Evolutionary conservation across 1,139 yeast species (phyloP).

Genomic region (Suhomyces terraborum): DNA sequence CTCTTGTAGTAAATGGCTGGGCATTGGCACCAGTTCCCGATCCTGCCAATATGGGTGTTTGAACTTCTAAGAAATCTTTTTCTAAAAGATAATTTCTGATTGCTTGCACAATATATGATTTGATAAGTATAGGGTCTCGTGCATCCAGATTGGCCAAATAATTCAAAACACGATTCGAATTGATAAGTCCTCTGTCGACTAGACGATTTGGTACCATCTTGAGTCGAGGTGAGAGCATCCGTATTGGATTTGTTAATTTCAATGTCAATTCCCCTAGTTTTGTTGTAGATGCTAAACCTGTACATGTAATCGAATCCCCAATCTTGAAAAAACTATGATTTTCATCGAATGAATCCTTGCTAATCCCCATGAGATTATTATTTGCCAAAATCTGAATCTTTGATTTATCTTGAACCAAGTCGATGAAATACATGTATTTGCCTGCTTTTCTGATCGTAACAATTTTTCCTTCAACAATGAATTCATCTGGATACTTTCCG

Average conservation of each 20-base stretch:
- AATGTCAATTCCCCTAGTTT: slow-evolving; percentile 78
- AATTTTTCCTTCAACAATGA: slow-evolving; percentile 57
- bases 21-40: slow-evolving; percentile 89
- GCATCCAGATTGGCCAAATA: slow-evolving; percentile 62
- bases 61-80: slow-evolving; percentile 74
- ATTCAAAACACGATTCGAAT: slow-evolving; percentile 72
- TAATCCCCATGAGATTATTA: slow-evolving; percentile 46
- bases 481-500: slow-evolving; percentile 17
- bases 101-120: slow-evolving; percentile 54
- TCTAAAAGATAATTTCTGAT: slow-evolving; percentile 59
- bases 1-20: slow-evolving; percentile 67
- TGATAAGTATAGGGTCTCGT: slow-evolving; percentile 50
- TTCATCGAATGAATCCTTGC: slow-evolving; percentile 46
- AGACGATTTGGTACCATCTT: slow-evolving; percentile 63
- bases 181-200: slow-evolving; percentile 55
- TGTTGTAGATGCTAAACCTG: slow-evolving; percentile 75
- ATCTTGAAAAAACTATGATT: slow-evolving; percentile 52
- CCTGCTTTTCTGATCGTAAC: slow-evolving; percentile 60
- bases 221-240: slow-evolving; percentile 66
- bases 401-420: slow-evolving; percentile 57
- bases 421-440: slow-evolving; percentile 66
- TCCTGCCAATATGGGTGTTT: slow-evolving; percentile 78
- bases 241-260: slow-evolving; percentile 52
- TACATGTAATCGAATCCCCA: slow-evolving; percentile 70
- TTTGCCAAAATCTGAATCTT: slow-evolving; percentile 64